phyloP scores from a whole-genome alignment of 2,329 filamentous ascomycete species.

The Trichoderma atroviride region DNA sequence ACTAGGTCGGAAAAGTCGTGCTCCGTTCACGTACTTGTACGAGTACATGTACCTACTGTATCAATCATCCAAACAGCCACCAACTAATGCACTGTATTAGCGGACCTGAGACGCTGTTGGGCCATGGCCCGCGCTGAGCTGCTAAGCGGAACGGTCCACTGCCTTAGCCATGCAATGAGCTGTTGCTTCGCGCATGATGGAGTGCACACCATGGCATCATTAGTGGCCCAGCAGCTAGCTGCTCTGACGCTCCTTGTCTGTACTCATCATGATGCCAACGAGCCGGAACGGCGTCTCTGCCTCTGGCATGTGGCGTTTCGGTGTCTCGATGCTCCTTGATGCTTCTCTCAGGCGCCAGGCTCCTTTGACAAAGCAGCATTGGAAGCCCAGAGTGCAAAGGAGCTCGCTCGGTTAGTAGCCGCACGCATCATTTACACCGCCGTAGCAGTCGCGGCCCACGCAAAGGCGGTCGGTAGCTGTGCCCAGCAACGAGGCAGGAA shows the following conservation, averaged over 20 bases:
- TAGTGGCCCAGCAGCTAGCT: neutral
- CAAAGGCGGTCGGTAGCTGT: neutral
- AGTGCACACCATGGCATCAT: slow-evolving; percentile 5
- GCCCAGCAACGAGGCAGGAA: neutral
- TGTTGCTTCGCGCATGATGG: slow-evolving; percentile 16
- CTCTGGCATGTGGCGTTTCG: neutral
- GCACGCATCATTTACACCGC: neutral
- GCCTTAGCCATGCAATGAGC: slow-evolving; percentile 17
- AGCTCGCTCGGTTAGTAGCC: neutral
- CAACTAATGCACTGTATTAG: neutral
- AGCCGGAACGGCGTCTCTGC: neutral
- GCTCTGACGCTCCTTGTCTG: neutral
- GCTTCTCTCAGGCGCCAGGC: neutral
- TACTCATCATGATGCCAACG: neutral
- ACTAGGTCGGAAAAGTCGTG: neutral
- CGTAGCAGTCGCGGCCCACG: neutral
- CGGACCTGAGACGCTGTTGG: neutral
- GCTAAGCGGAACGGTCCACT: slow-evolving; percentile 15
- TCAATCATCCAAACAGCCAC: neutral
- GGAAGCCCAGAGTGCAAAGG: neutral
- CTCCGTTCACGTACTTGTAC: neutral
- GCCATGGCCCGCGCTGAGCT: neutral
- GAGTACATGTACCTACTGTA: neutral
- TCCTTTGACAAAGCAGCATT: neutral
- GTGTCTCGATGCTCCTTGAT: neutral